Conservation (phyloP, 2,329 filamentous ascomycete species). For the Pseudocercospora eumusae region DNA sequence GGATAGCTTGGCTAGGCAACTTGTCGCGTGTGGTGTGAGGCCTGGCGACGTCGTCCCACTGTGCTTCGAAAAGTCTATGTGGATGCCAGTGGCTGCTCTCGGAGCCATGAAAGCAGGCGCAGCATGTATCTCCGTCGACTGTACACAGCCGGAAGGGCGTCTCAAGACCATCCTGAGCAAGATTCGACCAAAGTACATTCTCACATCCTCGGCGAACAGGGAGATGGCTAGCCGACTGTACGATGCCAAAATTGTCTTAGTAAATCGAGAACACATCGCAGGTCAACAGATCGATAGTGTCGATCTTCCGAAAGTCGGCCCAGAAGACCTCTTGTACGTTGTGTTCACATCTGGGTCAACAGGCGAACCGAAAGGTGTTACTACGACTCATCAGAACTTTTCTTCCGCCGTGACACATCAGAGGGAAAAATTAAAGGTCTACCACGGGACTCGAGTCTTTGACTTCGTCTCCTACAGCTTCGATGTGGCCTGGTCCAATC, state of each 20-base stretch:
- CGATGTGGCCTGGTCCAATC: neutral
- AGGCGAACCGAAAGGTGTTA: constrained; percentile 20
- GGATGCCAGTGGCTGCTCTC: constrained; percentile 31
- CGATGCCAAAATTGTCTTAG: constrained; percentile 3
- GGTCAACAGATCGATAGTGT: neutral
- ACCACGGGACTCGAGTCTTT: neutral
- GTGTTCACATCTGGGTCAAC: constrained; percentile 21
- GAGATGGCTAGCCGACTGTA: neutral
- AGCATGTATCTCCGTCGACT: constrained; percentile 34
- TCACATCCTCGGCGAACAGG: neutral
- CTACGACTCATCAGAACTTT: neutral
- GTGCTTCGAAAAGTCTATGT: constrained; percentile 36
- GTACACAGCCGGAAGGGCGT: constrained; percentile 24
- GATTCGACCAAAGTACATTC: neutral
- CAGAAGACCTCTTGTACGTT: constrained; percentile 12
- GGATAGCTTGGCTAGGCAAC: constrained; percentile 6
- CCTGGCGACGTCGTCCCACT: constrained; percentile 27
- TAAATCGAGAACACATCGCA: neutral
- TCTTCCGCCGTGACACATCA: neutral
- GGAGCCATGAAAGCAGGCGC: constrained; percentile 37
- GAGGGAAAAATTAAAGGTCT: neutral
- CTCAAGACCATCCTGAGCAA: neutral
- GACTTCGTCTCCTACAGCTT: constrained; percentile 10
- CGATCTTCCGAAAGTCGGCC: constrained; percentile 4
- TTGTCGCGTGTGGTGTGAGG: constrained; percentile 13